Conservation (phyloP, 345 rosid genomes). For the Balakata baccata region DNA sequence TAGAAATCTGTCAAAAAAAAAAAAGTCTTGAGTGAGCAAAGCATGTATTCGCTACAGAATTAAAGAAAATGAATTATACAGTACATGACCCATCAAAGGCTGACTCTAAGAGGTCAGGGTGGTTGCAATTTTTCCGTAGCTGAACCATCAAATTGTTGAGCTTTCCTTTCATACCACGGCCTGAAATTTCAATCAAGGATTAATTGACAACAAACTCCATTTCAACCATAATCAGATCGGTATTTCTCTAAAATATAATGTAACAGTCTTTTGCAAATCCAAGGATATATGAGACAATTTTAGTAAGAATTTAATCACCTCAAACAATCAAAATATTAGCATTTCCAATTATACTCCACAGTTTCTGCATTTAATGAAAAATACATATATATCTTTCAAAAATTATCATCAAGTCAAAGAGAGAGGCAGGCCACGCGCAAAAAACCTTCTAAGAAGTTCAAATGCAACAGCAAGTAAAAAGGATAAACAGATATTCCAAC, state of each 20-base stretch:
- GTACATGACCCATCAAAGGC: constrained; percentile 72
- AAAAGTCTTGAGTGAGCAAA: constrained; percentile 10
- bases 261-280: not conserved
- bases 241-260: not conserved
- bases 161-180: constrained; percentile 56
- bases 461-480: not conserved
- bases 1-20: constrained; percentile 46
- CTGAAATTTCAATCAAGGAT: constrained; percentile 32
- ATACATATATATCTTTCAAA: not conserved
- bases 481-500: too few species aligned
- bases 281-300: not conserved
- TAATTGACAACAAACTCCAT: not conserved
- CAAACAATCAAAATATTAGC: not conserved
- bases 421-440: not conserved
- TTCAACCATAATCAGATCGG: not conserved
- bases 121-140: constrained; percentile 96
- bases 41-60: not conserved
- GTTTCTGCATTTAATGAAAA: not conserved
- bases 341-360: not conserved
- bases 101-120: constrained; percentile 83
- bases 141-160: constrained; percentile 75
- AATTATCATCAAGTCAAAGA: not conserved
- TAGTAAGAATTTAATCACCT: not conserved
- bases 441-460: not conserved
- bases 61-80: not conserved